These are phyloP conservation scores for Dichotomocladium elegans DNA, from an alignment of 371 early-diverging fungal genomes.

Conservation along the genomic window DNA sequence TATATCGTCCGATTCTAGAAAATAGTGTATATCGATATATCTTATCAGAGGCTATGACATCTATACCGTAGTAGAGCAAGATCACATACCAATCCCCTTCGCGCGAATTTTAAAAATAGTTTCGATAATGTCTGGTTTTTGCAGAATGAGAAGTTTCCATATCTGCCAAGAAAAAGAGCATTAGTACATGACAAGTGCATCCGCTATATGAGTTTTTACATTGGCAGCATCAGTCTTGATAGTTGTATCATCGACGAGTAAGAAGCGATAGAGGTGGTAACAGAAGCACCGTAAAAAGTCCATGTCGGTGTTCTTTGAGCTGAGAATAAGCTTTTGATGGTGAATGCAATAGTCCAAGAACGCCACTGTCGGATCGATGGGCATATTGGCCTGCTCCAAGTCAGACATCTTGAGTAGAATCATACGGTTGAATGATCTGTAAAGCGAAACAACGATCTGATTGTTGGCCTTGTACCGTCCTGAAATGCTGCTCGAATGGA, in stretches of 20 bases:
- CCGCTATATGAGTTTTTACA: conserved; percentile 14
- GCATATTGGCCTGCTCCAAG: conserved; percentile 31
- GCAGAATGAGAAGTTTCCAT: conserved; percentile 60
- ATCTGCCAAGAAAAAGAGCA: too few relatives aligned
- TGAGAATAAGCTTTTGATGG: conserved; percentile 66
- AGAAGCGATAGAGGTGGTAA: conserved; percentile 59
- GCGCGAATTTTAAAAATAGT: conserved; percentile 38
- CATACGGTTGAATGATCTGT: conserved; percentile 55
- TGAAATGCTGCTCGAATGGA: conserved; percentile 30
- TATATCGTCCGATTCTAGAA: conserved; percentile 53
- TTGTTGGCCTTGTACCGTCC: conserved; percentile 11
- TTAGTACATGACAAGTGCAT: neutral
- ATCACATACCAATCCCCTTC: conserved; percentile 36
- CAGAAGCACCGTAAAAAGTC: conserved; percentile 65
- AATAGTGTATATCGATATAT: neutral
- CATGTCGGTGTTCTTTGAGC: conserved; percentile 51
- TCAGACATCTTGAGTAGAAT: conserved; percentile 53
- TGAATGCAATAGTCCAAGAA: conserved; percentile 63
- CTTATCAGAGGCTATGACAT: neutral
- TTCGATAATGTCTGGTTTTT: conserved; percentile 48
- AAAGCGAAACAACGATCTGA: conserved; percentile 26
- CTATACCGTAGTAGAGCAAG: neutral
- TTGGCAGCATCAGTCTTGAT: conserved; percentile 48
- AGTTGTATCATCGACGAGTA: conserved; percentile 39
- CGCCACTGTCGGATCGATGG: conserved; percentile 29